These are phyloP conservation scores for Cryptosporidium viatorum DNA, from an alignment of 169 alveolate species.

Conservation along the genomic window DNA sequence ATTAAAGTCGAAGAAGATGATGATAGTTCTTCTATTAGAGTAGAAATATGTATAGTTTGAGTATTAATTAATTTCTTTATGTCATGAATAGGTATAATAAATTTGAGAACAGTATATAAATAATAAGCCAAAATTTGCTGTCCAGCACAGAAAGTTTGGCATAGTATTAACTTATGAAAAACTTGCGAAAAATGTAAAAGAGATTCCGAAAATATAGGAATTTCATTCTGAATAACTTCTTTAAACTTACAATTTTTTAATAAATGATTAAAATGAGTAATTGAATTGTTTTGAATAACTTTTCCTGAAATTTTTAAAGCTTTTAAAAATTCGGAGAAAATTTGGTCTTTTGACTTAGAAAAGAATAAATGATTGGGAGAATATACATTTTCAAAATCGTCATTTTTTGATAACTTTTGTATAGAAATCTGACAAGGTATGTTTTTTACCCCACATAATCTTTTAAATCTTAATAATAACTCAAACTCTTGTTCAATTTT, in stretches of 20 bases:
- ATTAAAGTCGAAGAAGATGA: not conserved
- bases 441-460: not conserved
- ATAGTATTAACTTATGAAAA: not conserved
- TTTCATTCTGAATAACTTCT: not conserved
- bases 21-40: not conserved
- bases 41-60: not conserved
- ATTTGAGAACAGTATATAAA: not conserved
- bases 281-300: not conserved
- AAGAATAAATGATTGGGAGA: slow-evolving; percentile 15
- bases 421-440: slow-evolving; percentile 8
- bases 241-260: not conserved
- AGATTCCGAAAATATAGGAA: slow-evolving; percentile 6
- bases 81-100: not conserved
- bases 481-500: slow-evolving; percentile 1
- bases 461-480: not conserved
- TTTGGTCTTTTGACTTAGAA: not conserved
- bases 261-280: not conserved
- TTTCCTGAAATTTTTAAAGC: slow-evolving; percentile 27
- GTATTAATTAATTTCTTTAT: not conserved
- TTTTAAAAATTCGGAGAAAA: slow-evolving; percentile 14
- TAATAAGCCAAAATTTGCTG: slow-evolving; percentile 46
- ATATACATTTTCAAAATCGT: not conserved
- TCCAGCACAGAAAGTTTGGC: slow-evolving; percentile 43
- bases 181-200: slow-evolving; percentile 6
- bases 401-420: slow-evolving; percentile 1